Conservation (phyloP, 805 yeast species). For the Teunomyces barrocoloradensis region DNA sequence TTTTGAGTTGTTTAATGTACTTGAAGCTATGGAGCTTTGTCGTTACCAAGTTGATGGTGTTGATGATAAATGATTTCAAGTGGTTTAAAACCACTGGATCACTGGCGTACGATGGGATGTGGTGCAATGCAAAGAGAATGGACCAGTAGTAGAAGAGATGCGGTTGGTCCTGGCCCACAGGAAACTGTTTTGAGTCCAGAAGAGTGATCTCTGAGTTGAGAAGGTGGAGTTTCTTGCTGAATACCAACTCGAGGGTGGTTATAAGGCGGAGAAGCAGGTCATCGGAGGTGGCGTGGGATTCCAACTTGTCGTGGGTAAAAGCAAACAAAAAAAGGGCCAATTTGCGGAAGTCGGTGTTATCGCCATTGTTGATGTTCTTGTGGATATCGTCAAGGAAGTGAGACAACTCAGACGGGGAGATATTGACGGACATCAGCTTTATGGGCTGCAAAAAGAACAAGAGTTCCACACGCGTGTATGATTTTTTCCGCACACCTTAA, state of each 20-base stretch:
- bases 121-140: conserved; percentile 23
- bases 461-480: neutral
- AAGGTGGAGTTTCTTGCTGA: conserved; percentile 28
- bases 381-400: conserved; percentile 36
- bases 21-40: conserved; percentile 27
- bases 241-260: conserved; percentile 32
- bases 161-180: neutral
- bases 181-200: conserved; percentile 12
- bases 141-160: conserved; percentile 30
- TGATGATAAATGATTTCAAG: conserved; percentile 33
- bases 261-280: conserved; percentile 21
- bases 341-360: conserved; percentile 34
- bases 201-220: conserved; percentile 17
- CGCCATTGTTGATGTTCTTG: conserved; percentile 27
- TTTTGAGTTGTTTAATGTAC: conserved; percentile 20
- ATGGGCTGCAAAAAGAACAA: neutral
- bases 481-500: neutral
- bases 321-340: conserved; percentile 32
- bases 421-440: conserved; percentile 3
- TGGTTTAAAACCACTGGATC: conserved; percentile 14
- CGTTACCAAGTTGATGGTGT: conserved; percentile 29
- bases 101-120: conserved; percentile 19
- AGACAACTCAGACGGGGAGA: conserved; percentile 26
- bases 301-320: conserved; percentile 27
- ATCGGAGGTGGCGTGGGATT: conserved; percentile 6